phyloP scores from a whole-genome alignment of 352 stramenopile species.

The Phytophthora cryptogea region DNA sequence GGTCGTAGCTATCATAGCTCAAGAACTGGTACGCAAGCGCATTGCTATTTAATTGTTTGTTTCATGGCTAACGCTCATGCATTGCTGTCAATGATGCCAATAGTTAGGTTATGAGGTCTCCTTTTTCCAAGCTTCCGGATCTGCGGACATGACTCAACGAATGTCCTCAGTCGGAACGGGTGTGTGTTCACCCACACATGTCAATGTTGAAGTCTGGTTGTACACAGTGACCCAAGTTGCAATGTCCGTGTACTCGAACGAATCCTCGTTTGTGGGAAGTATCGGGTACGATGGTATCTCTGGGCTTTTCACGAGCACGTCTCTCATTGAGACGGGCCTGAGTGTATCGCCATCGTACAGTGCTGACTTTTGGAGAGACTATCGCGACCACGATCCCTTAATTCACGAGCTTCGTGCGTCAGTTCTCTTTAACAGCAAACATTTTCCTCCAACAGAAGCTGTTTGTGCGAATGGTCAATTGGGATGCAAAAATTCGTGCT shows the following conservation, averaged over 20 bases:
- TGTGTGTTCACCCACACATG: constrained; percentile 34
- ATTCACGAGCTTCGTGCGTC: constrained; percentile 36
- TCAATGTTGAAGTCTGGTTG: constrained; percentile 35
- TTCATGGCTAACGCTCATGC: neutral
- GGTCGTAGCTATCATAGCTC: constrained; percentile 51
- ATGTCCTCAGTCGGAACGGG: constrained; percentile 45
- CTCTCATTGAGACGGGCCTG: constrained; percentile 40
- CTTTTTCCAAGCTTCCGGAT: constrained; percentile 28
- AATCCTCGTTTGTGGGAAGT: constrained; percentile 39
- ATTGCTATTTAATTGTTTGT: neutral
- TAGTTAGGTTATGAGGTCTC: constrained; percentile 54
- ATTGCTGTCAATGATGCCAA: neutral
- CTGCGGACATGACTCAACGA: constrained; percentile 32
- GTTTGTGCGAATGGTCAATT: constrained; percentile 33
- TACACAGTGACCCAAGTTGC: constrained; percentile 7
- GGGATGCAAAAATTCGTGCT: constrained; percentile 49
- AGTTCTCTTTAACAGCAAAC: constrained; percentile 25
- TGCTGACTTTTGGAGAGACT: constrained; percentile 61
- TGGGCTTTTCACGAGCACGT: constrained; percentile 45
- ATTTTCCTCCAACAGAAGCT: constrained; percentile 32
- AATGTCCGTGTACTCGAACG: constrained; percentile 32
- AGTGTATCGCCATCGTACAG: constrained; percentile 31
- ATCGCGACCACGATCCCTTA: constrained; percentile 29
- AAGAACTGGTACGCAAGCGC: constrained; percentile 41
- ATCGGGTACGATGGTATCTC: constrained; percentile 45